A percentile compares a stretch with the other conserved stretches of the same genome.
Evolutionary conservation across 2,329 filamentous ascomycete species (phyloP).

Genomic region (Aspergillus brunneoviolaceus): DNA sequence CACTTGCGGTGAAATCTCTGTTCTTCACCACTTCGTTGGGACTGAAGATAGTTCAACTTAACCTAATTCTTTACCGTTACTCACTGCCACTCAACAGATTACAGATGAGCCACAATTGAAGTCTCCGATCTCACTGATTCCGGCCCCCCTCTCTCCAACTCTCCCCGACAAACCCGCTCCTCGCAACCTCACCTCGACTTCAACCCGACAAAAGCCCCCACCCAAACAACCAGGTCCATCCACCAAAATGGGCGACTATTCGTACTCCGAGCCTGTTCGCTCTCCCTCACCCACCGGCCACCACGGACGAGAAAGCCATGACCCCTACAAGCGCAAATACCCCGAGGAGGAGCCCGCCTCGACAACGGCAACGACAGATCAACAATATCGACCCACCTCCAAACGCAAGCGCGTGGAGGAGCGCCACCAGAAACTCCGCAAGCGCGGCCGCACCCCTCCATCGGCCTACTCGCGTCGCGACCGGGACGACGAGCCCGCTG

Average conservation of each 20-base stretch:
- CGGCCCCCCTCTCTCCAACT: not conserved
- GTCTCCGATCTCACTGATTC: not conserved
- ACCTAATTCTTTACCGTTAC: not conserved
- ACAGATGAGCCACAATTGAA: not conserved
- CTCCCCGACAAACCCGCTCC: not conserved
- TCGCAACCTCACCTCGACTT: not conserved
- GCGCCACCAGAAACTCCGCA: constrained; percentile 38
- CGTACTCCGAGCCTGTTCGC: not conserved
- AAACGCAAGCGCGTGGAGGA: constrained; percentile 44
- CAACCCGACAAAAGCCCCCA: not conserved
- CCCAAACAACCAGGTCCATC: not conserved
- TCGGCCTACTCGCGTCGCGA: constrained; percentile 44
- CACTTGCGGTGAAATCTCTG: not conserved
- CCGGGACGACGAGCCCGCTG: constrained; percentile 20
- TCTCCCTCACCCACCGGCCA: constrained; percentile 3
- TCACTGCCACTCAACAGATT: not conserved
- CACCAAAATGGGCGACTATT: constrained; percentile 5
- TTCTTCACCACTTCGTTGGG: not conserved
- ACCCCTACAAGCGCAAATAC: constrained; percentile 31
- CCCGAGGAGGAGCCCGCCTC: constrained; percentile 24
- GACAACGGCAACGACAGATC: constrained; percentile 14
- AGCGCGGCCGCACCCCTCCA: constrained; percentile 37
- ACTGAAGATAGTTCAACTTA: not conserved
- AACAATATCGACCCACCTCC: constrained; percentile 29
- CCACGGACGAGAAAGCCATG: constrained; percentile 15